These are phyloP conservation scores for Metarhizium sp. DNA, from an alignment of 2,329 filamentous ascomycete species.

Conservation along the genomic window DNA sequence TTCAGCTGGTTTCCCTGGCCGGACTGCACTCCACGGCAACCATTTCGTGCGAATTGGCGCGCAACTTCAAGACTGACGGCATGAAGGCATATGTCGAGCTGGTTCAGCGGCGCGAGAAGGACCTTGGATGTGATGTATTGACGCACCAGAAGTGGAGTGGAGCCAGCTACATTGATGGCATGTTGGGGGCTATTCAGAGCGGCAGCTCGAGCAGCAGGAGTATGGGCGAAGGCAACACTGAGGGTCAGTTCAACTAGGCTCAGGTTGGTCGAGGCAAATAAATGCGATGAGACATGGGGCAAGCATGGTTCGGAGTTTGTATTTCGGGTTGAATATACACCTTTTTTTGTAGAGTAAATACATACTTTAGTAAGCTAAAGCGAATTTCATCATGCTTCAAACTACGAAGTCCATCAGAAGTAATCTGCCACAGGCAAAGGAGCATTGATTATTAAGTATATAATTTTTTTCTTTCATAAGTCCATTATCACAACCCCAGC, in stretches of 20 bases:
- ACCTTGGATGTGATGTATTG: conserved; percentile 81
- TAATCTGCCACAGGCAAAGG: not conserved
- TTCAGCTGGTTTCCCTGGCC: conserved; percentile 59
- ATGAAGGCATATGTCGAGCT: conserved; percentile 98
- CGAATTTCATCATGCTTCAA: not conserved
- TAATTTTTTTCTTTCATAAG: not conserved
- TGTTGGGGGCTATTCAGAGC: conserved; percentile 82
- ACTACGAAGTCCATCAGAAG: not conserved
- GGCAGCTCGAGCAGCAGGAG: conserved; percentile 83
- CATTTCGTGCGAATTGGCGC: conserved; percentile 64
- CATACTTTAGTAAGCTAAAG: no score
- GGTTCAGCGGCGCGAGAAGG: conserved; percentile 83
- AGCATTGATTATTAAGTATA: not conserved
- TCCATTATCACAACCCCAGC: not conserved
- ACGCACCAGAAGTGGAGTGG: conserved; percentile 85
- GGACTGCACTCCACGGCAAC: conserved; percentile 58
- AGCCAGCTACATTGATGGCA: conserved; percentile 71
- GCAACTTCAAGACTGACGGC: conserved; percentile 76
- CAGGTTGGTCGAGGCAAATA: not conserved
- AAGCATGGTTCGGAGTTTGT: conserved; percentile 5
- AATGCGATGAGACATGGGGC: not conserved
- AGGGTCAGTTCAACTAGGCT: conserved; percentile 49
- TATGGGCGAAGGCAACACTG: conserved; percentile 93
- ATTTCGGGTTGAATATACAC: not conserved
- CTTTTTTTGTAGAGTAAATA: not conserved